Percentiles rank a stretch among this genome's conserved stretches.
phyloP scores from a whole-genome alignment of 2,329 filamentous ascomycete genomes.

The Aspergillus fructus region DNA sequence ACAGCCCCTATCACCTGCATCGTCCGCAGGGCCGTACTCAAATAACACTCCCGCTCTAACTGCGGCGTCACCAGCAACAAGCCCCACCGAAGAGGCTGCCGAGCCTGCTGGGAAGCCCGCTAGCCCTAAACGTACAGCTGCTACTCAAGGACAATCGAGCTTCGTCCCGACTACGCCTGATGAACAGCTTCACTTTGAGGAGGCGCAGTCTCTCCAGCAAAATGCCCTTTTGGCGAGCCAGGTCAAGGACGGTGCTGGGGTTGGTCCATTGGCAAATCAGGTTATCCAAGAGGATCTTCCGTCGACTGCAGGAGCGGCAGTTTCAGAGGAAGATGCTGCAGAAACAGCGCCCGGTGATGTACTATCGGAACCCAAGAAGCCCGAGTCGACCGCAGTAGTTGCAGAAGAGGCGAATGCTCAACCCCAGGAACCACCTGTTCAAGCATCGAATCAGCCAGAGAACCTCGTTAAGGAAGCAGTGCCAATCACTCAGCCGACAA shows the following conservation, averaged over 20 bases:
- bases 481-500: conserved; percentile 21
- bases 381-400: conserved; percentile 12
- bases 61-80: conserved; percentile 70
- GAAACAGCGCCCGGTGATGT: conserved; percentile 8
- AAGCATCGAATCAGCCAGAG: conserved; percentile 14
- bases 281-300: conserved; percentile 26
- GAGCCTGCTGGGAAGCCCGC: conserved; percentile 47
- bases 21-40: conserved; percentile 68
- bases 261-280: conserved; percentile 24
- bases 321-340: conserved; percentile 21
- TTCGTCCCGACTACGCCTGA: conserved; percentile 54
- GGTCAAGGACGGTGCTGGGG: conserved; percentile 17
- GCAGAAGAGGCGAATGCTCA: conserved; percentile 17
- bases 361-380: conserved; percentile 14
- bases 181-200: conserved; percentile 57
- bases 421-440: conserved; percentile 15
- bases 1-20: conserved; percentile 54
- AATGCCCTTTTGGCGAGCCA: conserved; percentile 22
- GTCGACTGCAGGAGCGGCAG: conserved; percentile 11
- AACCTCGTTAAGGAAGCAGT: conserved; percentile 12
- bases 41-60: conserved; percentile 69
- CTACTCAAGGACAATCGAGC: conserved; percentile 25
- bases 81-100: conserved; percentile 63
- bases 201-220: conserved; percentile 48
- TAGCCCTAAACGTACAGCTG: conserved; percentile 25